Evolutionary conservation across 2,329 filamentous ascomycete genomes (phyloP), one percentile per base, ranked within the genome.

Genomic region (Pyrenochaeta sp.): DNA sequence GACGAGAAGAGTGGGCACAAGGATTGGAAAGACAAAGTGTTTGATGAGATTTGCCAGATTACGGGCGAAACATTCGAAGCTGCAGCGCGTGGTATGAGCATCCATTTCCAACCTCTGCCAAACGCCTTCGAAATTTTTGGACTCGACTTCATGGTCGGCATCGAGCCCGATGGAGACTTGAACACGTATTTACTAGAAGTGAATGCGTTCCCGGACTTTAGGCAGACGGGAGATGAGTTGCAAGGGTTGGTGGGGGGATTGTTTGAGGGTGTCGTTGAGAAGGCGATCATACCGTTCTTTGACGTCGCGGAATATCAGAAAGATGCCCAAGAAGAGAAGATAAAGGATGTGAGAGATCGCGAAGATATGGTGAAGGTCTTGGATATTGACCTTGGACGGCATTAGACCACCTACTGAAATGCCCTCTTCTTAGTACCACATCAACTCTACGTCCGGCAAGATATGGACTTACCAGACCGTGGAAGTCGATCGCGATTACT

Each of bases 131-230:
- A 99, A 81, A 82, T 96, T 7, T 99, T 91, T 75, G 95, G 95
- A 0, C 78, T 98, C 42, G 95, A 99, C 75, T 99, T 95, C 73
- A 77, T 99, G 70, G 88, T 97, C 9, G 62, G 69, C 0, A 44
- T 73, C 2, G 73, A 75, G 70, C 83, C 74, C 0, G 70, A 75
- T 8, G 89, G 87, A 0, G 53, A 56, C 2, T 22, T 77, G 42
- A 83, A 72, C 3, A 86, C 88, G 3, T 97, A 89, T 88, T 76
- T 99, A 71, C 81, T 99, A 55, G 95, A 99, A 81, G 86, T 96
- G 32, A 99, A 99, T 81, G 92, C 94, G 0, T 99, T 96, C 78
- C 95, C 95, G 9, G 95, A 99, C 80, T 98, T 98, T 73, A 88
- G 86, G 72, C 94, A 98, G 85, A 97, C 93, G 15, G 95, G 95